Conservation (phyloP, 2,329 filamentous ascomycete species). For the Aspergillus sp. region DNA sequence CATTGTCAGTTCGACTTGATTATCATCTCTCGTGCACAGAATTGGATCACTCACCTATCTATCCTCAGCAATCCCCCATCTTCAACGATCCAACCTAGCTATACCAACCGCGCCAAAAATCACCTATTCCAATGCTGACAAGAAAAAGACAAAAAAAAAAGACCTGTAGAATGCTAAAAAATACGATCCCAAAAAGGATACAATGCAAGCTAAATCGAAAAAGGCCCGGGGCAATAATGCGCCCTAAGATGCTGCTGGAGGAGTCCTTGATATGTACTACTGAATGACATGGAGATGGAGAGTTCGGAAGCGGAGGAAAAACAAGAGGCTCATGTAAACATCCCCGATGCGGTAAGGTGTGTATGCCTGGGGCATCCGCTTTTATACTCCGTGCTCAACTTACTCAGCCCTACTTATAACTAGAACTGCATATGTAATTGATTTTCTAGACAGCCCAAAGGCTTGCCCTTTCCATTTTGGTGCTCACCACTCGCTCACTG, state of each 20-base stretch:
- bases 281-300: too few relatives aligned
- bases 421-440: too few relatives aligned
- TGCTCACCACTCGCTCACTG: too few relatives aligned
- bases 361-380: too few relatives aligned
- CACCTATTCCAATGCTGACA: not conserved
- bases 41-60: not conserved
- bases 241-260: constrained; percentile 1
- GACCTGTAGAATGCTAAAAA: not conserved
- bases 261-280: not conserved
- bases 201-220: constrained; percentile 1
- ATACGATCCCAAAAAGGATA: not conserved
- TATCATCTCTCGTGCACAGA: not conserved
- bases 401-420: too few relatives aligned
- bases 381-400: too few relatives aligned
- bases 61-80: not conserved
- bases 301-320: too few relatives aligned
- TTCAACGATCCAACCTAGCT: not conserved
- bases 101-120: not conserved
- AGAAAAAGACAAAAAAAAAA: not conserved
- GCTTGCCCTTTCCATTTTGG: too few relatives aligned
- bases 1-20: not conserved
- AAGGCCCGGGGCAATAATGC: not conserved
- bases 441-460: too few relatives aligned
- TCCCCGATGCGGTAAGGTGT: not conserved
- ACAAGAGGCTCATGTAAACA: too few relatives aligned